Conservation (phyloP, 1,139 yeast genomes). For the Saccharomycopsis crataegensis region DNA sequence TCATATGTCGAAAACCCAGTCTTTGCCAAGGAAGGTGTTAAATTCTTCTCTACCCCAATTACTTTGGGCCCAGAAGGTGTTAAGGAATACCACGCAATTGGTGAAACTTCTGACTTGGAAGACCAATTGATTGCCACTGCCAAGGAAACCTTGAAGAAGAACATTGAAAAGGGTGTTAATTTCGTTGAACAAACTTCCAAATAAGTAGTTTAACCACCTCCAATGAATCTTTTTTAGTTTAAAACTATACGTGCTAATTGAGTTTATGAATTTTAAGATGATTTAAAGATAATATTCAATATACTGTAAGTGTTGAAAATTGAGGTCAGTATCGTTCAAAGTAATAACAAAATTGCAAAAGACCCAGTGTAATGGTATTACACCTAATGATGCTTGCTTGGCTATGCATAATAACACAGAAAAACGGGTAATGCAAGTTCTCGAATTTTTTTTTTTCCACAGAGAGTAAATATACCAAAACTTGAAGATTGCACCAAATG, state of each 20-base stretch:
- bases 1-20: conserved; percentile 75
- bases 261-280: too few species aligned
- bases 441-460: not conserved
- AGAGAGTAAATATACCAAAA: too few species aligned
- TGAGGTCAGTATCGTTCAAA: not conserved
- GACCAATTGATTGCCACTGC: conserved; percentile 72
- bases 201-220: conserved; percentile 4
- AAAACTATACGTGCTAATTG: too few species aligned
- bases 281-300: too few species aligned
- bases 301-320: not conserved
- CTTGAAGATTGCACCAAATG: too few species aligned
- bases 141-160: conserved; percentile 72
- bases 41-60: conserved; percentile 90
- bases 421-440: not conserved
- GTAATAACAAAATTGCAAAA: not conserved
- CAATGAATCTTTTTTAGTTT: too few species aligned
- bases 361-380: too few species aligned
- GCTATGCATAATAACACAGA: too few species aligned
- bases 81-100: conserved; percentile 62
- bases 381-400: too few species aligned
- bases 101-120: conserved; percentile 51
- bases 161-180: conserved; percentile 66
- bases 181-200: conserved; percentile 32
- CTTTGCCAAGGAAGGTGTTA: conserved; percentile 78
- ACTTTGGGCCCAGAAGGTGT: conserved; percentile 88